A percentile compares a stretch with the other conserved stretches of the same genome.
Evolutionary conservation across 2,329 filamentous ascomycete genomes (phyloP).

Genomic region (Aspergillus brasiliensis): DNA sequence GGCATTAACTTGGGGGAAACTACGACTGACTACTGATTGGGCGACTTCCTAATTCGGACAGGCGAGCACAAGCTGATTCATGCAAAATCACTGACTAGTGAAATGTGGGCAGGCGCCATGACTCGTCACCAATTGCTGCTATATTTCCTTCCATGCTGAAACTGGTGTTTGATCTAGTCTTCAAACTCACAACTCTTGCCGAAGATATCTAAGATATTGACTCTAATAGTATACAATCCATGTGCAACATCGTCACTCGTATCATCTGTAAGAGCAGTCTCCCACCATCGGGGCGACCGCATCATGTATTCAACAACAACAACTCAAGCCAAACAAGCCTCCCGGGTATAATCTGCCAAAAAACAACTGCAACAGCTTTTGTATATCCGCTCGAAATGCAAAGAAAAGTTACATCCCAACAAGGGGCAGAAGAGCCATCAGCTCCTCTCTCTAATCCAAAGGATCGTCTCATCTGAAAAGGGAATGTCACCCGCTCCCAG

Average conservation of each 20-base stretch:
- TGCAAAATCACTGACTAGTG: too few relatives aligned
- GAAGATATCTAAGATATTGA: not conserved
- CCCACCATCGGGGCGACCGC: not conserved
- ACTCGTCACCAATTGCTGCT: too few relatives aligned
- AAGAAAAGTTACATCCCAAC: not conserved
- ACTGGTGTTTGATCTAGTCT: too few relatives aligned
- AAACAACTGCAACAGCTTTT: not conserved
- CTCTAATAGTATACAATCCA: not conserved
- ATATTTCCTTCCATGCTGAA: too few relatives aligned
- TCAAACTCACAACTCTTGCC: not conserved
- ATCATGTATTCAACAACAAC: not conserved
- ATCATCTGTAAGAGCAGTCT: not conserved
- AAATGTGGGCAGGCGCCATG: too few relatives aligned
- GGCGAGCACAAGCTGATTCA: too few relatives aligned
- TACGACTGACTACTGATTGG: too few relatives aligned
- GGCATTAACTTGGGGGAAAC: too few relatives aligned
- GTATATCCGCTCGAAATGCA: conserved; percentile 1
- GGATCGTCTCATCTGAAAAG: conserved; percentile 27
- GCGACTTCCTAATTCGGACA: too few relatives aligned
- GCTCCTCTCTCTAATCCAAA: conserved; percentile 29
- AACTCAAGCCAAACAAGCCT: conserved; percentile 5
- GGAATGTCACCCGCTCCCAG: conserved; percentile 32
- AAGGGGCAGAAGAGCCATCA: conserved; percentile 1
- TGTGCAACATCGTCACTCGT: not conserved
- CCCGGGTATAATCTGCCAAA: conserved; percentile 7